Evolutionary conservation across 1,284 basidiomycete species (phyloP), one percentile per base, ranked within the genome.

Genomic region (Lignosus rhinocerotis): DNA sequence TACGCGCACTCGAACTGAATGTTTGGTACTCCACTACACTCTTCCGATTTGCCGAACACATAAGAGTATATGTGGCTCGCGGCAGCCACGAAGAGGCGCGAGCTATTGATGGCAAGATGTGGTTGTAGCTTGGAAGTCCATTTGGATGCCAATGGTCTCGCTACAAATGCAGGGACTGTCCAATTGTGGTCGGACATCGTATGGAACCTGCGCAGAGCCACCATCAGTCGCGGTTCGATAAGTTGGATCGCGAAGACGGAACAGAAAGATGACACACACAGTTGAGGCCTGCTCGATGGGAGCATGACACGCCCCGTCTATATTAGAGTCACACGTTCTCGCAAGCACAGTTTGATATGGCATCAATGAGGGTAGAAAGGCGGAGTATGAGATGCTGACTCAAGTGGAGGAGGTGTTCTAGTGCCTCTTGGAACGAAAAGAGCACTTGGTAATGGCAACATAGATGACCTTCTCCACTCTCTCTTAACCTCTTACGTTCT

Each of bases 101-200:
- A 82, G 10, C 73, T 58, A 53, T 79, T 87, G 59, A 85, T 78
- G 14, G 85, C 82, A n/a, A 92, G 69, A 8, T 78, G 65, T 7
- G 90, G 85, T 55, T 83, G 84, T 6, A 81, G 72, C 66, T 81
- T 87, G 39, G 75, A 77, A 10, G 66, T 44, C 90, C 90, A 91
- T 16, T 82, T 78, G 36, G 75, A 76, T n/a, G 84, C 82, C 14
- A 92, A 76, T 1, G 89, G 89, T 3, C 87, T 81, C 2, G 88
- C 87, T 38, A 88, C 72, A 61, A 90, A 88, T 51, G 73, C 66
- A 46, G 71, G 68, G 14, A 66, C 67, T 2, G 73, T 62, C 90
- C 90, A 92, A 16, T 82, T 76, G 4, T 67, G 61, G 66, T 90
- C 87, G 1, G 80, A 71, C 7, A 84, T 68, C 17, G 72, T 70